Evolutionary conservation across 305 asterid species (phyloP), one percentile per base, ranked within the genome.

Genomic region (Fraxinus xanthoxyloides): DNA sequence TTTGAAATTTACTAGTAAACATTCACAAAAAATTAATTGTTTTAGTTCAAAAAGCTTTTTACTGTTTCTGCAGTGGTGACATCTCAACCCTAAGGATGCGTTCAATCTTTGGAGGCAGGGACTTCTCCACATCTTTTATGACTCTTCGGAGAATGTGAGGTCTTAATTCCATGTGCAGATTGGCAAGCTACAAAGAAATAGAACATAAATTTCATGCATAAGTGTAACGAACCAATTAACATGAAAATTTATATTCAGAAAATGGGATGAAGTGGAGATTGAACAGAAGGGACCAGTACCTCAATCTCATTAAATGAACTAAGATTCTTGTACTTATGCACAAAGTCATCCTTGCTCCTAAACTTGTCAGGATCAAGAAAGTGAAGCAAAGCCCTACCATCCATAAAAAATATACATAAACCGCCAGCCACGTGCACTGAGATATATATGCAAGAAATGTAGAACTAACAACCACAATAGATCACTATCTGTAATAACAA

Each of bases 31-130:
- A 54, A 36, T n/a, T 70, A 40, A 30, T 28, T 56, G 0, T 43
- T 63, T 51, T 28, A 35, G 48, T 31, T 67, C 23, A 48, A 69
- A 61, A 76, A 35, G 63, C 15, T 78, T 59, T 87, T 85, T 92
- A 97, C 99, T 97, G 99, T 88, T 97, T 97, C 96, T 97, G 99
- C 74, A 97, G 95, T 43, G 99, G 99, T 31, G 99, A 97, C 99
- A 97, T 97, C 88, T 97, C 99, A 86, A 97, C 99, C 94, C 99
- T 89, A 79, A 97, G 98, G 84, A 97, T 92, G 76, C 99, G 98
- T 82, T 97, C 99, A 86, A 95, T 92, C 88, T 97, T 97, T 61
- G 99, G 99, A 59, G 99, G 99, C 92, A 97, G 88, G 78, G 99
- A 97, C 94, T 95, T 97, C 92, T 97, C 99, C 77, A 97, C 99